These are phyloP conservation scores for Coprinellus micaceus DNA, from an alignment of 768 basidiomycete genomes.

Conservation along the genomic window DNA sequence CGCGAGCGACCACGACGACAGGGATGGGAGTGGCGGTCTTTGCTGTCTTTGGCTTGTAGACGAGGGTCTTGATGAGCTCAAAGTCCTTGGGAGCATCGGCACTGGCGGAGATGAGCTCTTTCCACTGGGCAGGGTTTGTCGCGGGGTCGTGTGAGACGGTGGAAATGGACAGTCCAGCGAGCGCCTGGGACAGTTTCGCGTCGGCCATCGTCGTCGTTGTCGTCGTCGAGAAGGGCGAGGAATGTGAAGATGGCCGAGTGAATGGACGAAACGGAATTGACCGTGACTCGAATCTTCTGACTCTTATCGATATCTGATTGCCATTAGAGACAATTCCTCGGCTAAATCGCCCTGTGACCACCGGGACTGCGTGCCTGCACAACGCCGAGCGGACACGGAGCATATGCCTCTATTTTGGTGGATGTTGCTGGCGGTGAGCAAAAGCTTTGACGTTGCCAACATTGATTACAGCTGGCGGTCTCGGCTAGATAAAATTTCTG, in stretches of 20 bases:
- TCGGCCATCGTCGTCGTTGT: constrained; percentile 34
- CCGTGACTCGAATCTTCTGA: constrained; percentile 31
- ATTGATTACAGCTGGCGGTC: not conserved
- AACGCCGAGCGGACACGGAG: not conserved
- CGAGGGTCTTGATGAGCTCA: constrained; percentile 80
- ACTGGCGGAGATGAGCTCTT: constrained; percentile 57
- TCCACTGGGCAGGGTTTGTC: constrained; percentile 74
- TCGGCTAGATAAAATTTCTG: constrained; percentile 4
- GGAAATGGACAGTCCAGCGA: constrained; percentile 53
- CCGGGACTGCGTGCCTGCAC: not conserved
- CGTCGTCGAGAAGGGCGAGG: constrained; percentile 15
- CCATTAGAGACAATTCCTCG: constrained; percentile 15
- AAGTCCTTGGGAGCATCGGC: constrained; percentile 53
- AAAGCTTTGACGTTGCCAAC: not conserved
- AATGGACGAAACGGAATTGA: constrained; percentile 24
- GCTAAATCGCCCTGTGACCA: constrained; percentile 17
- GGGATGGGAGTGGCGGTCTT: constrained; percentile 82
- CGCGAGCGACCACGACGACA: constrained; percentile 81
- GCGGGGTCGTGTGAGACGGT: constrained; percentile 57
- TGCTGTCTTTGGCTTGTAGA: constrained; percentile 97
- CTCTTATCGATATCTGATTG: constrained; percentile 39
- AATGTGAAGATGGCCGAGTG: constrained; percentile 12
- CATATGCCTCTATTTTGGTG: not conserved
- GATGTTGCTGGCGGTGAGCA: not conserved
- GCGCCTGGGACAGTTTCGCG: constrained; percentile 33